phyloP scores from a whole-genome alignment of 331 rosid genomes.

The Arachis monticola region DNA sequence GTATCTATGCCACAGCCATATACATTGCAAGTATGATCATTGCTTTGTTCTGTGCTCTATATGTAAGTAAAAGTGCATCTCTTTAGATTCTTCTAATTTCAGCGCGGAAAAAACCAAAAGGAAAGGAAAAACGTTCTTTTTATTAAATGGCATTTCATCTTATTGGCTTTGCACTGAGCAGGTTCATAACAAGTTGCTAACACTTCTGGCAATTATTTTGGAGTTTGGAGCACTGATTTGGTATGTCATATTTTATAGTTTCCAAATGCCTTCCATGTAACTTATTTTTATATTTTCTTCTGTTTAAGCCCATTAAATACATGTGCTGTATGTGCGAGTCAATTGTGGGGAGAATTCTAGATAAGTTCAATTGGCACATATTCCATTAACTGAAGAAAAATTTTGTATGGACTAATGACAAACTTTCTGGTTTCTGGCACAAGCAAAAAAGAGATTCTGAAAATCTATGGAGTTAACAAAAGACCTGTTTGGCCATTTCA shows the following conservation, averaged over 20 bases:
- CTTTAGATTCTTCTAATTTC: neutral
- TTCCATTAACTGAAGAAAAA: no score
- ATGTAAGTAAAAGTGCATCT: slow-evolving; percentile 61
- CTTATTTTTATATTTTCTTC: neutral
- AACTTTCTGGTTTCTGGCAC: no score
- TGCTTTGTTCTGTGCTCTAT: slow-evolving; percentile 86
- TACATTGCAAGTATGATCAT: slow-evolving; percentile 85
- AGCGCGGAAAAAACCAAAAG: no score
- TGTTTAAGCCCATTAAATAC: neutral
- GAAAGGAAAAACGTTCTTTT: neutral
- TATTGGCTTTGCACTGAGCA: slow-evolving; percentile 44
- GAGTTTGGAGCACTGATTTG: slow-evolving; percentile 92
- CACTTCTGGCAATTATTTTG: slow-evolving; percentile 81
- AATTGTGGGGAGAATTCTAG: no score
- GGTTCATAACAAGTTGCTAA: slow-evolving; percentile 87
- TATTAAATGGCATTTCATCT: slow-evolving; percentile 26
- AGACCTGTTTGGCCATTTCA: no score
- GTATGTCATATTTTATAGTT: slow-evolving; percentile 50
- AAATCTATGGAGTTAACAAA: no score
- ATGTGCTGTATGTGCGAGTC: neutral
- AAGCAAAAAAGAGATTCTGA: no score
- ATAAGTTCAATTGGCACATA: no score
- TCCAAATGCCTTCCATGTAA: slow-evolving; percentile 27
- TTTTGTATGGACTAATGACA: no score
- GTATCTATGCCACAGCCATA: slow-evolving; percentile 92